Evolutionary conservation across 108 stramenopile species (phyloP), one percentile per base, ranked within the genome.

Genomic region (Schizochytrium sp.): DNA sequence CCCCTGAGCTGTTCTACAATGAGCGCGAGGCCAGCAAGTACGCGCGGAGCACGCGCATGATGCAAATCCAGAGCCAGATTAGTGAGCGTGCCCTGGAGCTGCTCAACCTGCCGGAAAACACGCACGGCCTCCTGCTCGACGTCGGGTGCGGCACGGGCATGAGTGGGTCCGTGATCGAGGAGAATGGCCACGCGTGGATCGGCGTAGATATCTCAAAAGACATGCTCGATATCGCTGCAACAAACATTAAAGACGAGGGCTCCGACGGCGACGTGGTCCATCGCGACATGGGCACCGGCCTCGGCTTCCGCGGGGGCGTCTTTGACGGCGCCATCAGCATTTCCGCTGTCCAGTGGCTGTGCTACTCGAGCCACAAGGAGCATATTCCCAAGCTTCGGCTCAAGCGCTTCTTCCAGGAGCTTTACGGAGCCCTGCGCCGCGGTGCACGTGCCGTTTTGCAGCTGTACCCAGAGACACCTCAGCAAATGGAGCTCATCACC

Each of bases 281-380:
- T 19, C 69, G 72, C 18, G 99, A 99, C 90, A 99, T 99, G 98
- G 99, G 99, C 58, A 97, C 97, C 21, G 99, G 99, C 18, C 90
- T 99, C 29, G 98, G 98, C 55, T 99, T 99, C 92, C 96, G 98
- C 58, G 96, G 97, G n/a, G 98, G 96, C 18, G 94, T 96, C 1
- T 99, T 99, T 90, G 99, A 99, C 92, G 98, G 98, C n/a, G 96
- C 95, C 89, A 95, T 99, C 89, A 97, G 97, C 88, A 98, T 99
- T 71, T 98, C 97, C 28, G 99, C 99, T 16, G 87, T 99, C 58
- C 99, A 99, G 93, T 99, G 99, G 99, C 94, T 99, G 2, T 99
- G 99, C 92, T 99, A 99, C 92, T 95, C 97, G 76, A 97, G 97
- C 76, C 91, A 95, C 28, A 94, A 92, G 6, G 91, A 93, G 41